phyloP scores from a whole-genome alignment of 495 filamentous ascomycete species.

The Podospora fimiseda region DNA sequence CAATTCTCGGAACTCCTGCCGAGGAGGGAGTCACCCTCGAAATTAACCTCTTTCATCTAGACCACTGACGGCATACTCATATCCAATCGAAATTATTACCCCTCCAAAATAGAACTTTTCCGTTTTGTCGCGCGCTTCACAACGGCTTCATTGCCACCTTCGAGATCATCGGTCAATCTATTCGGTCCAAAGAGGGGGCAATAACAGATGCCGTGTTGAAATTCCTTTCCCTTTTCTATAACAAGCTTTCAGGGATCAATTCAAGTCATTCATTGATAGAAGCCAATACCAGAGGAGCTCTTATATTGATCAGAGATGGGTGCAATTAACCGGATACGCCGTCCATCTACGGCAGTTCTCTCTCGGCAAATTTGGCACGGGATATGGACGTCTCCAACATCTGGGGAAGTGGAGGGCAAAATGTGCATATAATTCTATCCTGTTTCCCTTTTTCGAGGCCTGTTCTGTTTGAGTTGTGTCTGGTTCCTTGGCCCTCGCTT shows the following conservation, averaged over 20 bases:
- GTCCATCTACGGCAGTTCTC: not conserved
- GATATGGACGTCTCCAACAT: not conserved
- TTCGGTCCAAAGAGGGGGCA: not conserved
- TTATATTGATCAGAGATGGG: not conserved
- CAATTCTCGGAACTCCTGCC: not conserved
- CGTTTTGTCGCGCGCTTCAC: not conserved
- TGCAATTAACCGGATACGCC: not conserved
- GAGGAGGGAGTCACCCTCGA: not conserved
- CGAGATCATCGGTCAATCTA: not conserved
- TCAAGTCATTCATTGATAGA: not conserved
- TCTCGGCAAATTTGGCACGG: not conserved
- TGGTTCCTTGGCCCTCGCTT: conserved; percentile 7
- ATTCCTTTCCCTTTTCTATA: not conserved
- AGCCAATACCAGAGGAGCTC: not conserved
- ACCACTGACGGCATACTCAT: not conserved
- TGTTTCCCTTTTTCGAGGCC: not conserved
- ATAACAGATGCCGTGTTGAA: not conserved
- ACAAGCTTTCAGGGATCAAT: not conserved
- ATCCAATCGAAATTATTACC: not conserved
- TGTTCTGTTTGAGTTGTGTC: conserved; percentile 2
- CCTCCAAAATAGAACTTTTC: not conserved
- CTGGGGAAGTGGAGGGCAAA: not conserved
- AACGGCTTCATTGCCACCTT: not conserved
- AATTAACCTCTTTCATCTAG: not conserved
- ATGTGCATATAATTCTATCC: conserved; percentile 6